Base-by-base conservation (phyloP, 139 green algal species). In the Parachlorella kessleri region DNA sequence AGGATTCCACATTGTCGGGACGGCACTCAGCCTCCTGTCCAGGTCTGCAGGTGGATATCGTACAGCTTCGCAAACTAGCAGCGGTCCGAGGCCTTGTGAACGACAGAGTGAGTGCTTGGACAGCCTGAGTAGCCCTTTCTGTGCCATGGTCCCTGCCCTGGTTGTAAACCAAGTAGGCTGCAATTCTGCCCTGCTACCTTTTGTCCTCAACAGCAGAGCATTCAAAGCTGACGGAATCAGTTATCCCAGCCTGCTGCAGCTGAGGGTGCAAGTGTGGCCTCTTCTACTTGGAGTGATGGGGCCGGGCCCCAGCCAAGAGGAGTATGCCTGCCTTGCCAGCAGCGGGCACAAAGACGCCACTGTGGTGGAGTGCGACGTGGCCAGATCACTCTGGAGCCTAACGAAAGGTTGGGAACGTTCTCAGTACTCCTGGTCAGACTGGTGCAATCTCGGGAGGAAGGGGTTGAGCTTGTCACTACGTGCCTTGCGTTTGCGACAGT, bases 321-420 rank as follows among this genome's bases (percentile, higher is more conserved):
- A 59, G 14, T 18, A 59, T 14, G 14, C 14, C 48, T 59, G 48
- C 14, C 14, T 59, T 59, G 48, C 48, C 14, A 59, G 14, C 14
- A 28, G 14, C 21, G 48, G 48, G 14, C 48, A 94, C 75, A 78
- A 83, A 23, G 91, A 94, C 86, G 74, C 39, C 35, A 55, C 66
- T 1, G 88, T 92, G 1, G 88, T 96, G 41, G 59, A 85, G 23
- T 83, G 84, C 28, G 93, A 97, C 78, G 89, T 97, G 55, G 87
- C 86, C 32, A 79, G 93, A 23, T 97, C 94, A 35, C 73, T 98
- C 67, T 95, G 90, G 87, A 77, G 72, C 9, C 94, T 89, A 71
- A 93, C 91, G 24, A 76, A 86, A 72, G 87, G 82, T 79, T 82
- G n/a, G 79, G 33, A 42, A 33, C 26, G 66, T 42, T 21, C n/a